A percentile compares a stretch with the other conserved stretches of the same genome.
phyloP scores from a whole-genome alignment of 2,329 filamentous ascomycete genomes.

The Fusarium verticillioides region DNA sequence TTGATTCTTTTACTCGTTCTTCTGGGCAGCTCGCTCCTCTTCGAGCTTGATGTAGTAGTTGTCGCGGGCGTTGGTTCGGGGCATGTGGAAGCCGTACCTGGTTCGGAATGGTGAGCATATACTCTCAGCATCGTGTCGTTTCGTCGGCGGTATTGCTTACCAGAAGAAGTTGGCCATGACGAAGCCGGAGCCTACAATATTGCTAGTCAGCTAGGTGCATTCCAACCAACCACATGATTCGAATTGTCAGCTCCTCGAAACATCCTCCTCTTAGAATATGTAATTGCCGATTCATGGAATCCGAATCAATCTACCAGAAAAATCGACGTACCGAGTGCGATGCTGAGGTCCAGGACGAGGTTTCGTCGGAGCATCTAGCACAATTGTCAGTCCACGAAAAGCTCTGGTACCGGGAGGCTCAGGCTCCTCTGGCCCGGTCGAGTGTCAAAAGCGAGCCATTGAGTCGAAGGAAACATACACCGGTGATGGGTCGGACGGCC shows the following conservation, averaged over 20 bases:
- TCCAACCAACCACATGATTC: conserved; percentile 40
- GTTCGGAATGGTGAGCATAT: conserved; percentile 22
- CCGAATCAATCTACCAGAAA: conserved; percentile 3
- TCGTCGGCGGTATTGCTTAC: conserved; percentile 53
- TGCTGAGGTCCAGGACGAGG: conserved; percentile 66
- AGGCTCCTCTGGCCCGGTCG: conserved; percentile 33
- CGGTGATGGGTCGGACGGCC: conserved; percentile 68
- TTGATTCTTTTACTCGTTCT: conserved; percentile 41
- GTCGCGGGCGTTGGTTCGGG: conserved; percentile 68
- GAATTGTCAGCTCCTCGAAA: conserved; percentile 39
- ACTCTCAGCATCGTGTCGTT: background rate
- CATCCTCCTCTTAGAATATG: conserved; percentile 19
- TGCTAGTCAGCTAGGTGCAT: conserved; percentile 49
- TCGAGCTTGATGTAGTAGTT: conserved; percentile 69
- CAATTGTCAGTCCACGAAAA: conserved; percentile 50
- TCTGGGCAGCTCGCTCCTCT: conserved; percentile 61
- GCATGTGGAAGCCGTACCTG: conserved; percentile 73
- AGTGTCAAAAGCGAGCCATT: conserved; percentile 46
- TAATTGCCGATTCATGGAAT: conserved; percentile 2
- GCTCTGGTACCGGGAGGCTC: conserved; percentile 22
- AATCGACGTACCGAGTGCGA: conserved; percentile 64
- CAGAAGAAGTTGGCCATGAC: conserved; percentile 67
- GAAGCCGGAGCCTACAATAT: conserved; percentile 61
- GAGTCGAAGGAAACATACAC: conserved; percentile 59
- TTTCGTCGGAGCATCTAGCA: conserved; percentile 69